Base-by-base conservation (phyloP, 2,329 filamentous ascomycete species). In the Ceratocystis eucalypticola region DNA sequence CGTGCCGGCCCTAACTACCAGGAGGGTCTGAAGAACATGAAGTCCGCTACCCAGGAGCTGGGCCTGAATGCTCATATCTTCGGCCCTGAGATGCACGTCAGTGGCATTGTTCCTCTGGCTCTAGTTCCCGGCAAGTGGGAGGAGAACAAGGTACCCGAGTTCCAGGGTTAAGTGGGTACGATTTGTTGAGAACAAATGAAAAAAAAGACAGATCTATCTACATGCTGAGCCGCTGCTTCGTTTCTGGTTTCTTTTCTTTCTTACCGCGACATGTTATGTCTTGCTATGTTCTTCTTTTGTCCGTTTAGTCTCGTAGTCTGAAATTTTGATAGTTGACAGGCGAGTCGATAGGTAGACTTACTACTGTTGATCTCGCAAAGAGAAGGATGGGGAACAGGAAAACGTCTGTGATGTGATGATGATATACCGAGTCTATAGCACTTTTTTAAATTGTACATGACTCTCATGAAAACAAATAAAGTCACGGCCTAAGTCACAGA, bases 11-110 rank as follows among this genome's bases (percentile, higher is more conserved):
- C 94, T 78, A 99, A 99, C 84, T 99, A 96, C 86, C 94, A 99
- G 80, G 94, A 99, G 80, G 94, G 94, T 80, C 88, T 99, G 71
- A 96, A 96, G 87, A 99, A 97, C 86, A 96, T 99, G 85, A 97
- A 97, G 85, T 84, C 86, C 62, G 93, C 96, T 69, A 94, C 91
- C 69, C 86, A 93, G 76, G 94, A 99, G 82, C 85, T 99, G 68
- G 89, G 90, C 72, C 84, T 99, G 71, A 77, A 82, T 71, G 81
- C 82, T 74, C 83, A 84, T 77, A 82, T 85, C 74, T 85, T 84
- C 70, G 83, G 83, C 65, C 83, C 83, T 59, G 86, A 96, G 80
- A 96, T 97, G 90, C 91, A 97, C 80, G 93, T 99, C 73, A 93
- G 88, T 64, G 94, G 94, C 76, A 97, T 97, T 74, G 93, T 99